Conservation (phyloP, 495 filamentous ascomycete genomes). For the Penicillium verhagenii region DNA sequence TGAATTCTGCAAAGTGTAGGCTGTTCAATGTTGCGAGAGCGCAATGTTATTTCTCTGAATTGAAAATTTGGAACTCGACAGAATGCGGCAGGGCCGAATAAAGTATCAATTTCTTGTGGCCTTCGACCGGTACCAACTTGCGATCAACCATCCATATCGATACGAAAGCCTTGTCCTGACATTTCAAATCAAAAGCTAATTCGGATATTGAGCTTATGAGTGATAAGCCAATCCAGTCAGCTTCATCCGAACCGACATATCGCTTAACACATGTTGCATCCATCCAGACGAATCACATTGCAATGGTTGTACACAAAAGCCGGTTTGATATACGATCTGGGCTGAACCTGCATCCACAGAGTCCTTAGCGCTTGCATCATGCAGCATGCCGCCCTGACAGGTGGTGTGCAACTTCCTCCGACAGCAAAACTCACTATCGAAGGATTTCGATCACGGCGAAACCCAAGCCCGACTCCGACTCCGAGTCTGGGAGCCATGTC, state of each 20-base stretch:
- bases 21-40: conserved; percentile 3
- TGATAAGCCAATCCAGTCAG: neutral
- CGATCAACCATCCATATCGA: neutral
- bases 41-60: neutral
- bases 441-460: neutral
- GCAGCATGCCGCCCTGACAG: neutral
- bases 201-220: neutral
- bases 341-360: neutral
- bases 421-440: neutral
- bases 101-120: neutral
- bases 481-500: neutral
- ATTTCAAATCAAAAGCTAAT: neutral
- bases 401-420: neutral
- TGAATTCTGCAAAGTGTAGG: conserved; percentile 6
- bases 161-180: neutral
- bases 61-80: neutral
- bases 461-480: conserved; percentile 25
- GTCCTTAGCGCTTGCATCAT: neutral
- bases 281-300: conserved; percentile 11
- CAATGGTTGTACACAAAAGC: neutral
- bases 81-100: neutral
- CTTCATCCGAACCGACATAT: neutral
- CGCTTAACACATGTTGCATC: neutral
- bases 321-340: neutral
- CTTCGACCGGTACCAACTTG: neutral